Conservation (phyloP, 352 stramenopile species). For the Globisporangium acanthophoron region DNA sequence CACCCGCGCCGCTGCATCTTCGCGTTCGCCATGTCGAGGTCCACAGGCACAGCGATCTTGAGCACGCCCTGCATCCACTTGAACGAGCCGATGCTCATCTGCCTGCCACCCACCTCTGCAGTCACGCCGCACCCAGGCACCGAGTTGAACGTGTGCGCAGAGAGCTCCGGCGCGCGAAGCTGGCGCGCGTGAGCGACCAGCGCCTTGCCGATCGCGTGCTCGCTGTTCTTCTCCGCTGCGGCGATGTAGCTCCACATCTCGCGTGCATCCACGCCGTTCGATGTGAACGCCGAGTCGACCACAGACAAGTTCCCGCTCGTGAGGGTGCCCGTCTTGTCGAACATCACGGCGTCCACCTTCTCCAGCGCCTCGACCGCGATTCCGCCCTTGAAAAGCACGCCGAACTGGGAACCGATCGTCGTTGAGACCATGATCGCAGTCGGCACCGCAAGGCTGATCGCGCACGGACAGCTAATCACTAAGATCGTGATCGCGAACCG, state of each 20-base stretch:
- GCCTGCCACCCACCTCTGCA: conserved; percentile 23
- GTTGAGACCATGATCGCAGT: conserved; percentile 79
- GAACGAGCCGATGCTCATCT: conserved; percentile 52
- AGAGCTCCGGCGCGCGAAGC: conserved; percentile 16
- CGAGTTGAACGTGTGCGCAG: conserved; percentile 32
- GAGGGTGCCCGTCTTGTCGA: conserved; percentile 80
- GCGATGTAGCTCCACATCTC: conserved; percentile 42
- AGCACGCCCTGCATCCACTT: conserved; percentile 60
- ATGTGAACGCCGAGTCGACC: conserved; percentile 14
- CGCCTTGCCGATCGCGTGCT: conserved; percentile 61
- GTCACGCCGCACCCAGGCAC: conserved; percentile 62
- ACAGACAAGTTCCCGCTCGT: conserved; percentile 55
- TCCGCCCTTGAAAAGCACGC: conserved; percentile 78
- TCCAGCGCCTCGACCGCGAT: conserved; percentile 63
- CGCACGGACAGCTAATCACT: conserved; percentile 74
- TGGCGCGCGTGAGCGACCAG: conserved; percentile 38
- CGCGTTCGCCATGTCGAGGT: conserved; percentile 39
- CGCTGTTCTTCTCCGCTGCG: conserved; percentile 48
- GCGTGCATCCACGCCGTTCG: background rate
- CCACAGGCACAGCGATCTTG: conserved; percentile 31
- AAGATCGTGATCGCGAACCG: conserved; percentile 79
- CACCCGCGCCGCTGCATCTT: conserved; percentile 42
- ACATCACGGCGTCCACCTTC: conserved; percentile 65
- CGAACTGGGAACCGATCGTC: conserved; percentile 70
- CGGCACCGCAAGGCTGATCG: conserved; percentile 68